phyloP scores from a whole-genome alignment of 2,329 filamentous ascomycete genomes.

The Verticillium alfalfae region DNA sequence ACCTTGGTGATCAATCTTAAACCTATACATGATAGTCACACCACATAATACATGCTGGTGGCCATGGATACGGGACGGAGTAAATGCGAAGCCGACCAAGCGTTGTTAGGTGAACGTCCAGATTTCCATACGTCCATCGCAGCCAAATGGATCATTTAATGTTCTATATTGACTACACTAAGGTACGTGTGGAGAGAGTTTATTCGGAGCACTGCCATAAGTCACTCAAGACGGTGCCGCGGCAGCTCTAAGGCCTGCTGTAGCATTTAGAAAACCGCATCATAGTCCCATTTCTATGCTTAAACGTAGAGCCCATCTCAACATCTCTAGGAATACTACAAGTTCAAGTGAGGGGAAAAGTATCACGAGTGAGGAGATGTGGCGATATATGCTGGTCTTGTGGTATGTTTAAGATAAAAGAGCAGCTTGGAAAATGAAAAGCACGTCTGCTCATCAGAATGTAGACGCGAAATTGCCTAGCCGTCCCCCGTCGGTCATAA shows the following conservation, averaged over 20 bases:
- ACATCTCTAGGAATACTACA: too few relatives aligned
- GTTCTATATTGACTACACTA: neutral
- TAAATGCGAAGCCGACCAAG: neutral
- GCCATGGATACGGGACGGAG: neutral
- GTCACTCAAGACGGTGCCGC: neutral
- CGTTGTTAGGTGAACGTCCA: neutral
- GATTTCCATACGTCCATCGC: neutral
- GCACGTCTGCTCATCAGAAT: constrained; percentile 27
- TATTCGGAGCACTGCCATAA: neutral
- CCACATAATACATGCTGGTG: neutral
- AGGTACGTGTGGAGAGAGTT: neutral
- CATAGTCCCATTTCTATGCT: too few relatives aligned
- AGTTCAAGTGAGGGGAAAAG: too few relatives aligned
- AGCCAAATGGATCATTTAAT: neutral
- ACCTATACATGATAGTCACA: neutral
- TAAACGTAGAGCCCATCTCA: too few relatives aligned
- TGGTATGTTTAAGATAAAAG: too few relatives aligned
- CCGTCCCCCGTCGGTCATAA: constrained; percentile 59
- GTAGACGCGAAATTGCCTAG: constrained; percentile 49
- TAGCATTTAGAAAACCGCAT: too few relatives aligned
- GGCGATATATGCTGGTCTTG: too few relatives aligned
- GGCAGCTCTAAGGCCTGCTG: neutral
- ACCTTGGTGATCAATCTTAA: neutral
- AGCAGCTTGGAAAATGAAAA: too few relatives aligned
- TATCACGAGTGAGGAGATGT: too few relatives aligned